Evolutionary conservation across 768 basidiomycete species (phyloP).

Genomic region (Lactarius hengduanensis): DNA sequence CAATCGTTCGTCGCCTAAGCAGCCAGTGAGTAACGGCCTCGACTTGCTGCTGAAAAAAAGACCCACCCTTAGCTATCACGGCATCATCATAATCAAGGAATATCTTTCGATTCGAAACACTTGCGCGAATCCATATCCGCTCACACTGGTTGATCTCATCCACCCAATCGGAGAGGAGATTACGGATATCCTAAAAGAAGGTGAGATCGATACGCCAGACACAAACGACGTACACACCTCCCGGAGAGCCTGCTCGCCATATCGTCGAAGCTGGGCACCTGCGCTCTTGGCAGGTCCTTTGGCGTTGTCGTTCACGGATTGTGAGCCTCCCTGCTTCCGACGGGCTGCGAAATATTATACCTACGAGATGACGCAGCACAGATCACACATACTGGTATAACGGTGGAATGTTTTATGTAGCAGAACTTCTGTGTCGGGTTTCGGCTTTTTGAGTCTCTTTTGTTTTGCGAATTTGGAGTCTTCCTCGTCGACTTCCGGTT

Average conservation of each 20-base stretch:
- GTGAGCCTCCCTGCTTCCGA: constrained; percentile 95
- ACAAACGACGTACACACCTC: constrained; percentile 55
- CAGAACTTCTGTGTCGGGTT: constrained; percentile 77
- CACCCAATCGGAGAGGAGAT: constrained; percentile 77
- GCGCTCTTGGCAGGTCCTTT: constrained; percentile 93
- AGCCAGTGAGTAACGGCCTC: neutral
- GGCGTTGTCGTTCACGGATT: constrained; percentile 87
- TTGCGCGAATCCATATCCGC: constrained; percentile 89
- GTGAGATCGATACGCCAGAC: constrained; percentile 4
- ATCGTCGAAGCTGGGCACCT: constrained; percentile 89
- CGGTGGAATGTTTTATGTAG: constrained; percentile 96
- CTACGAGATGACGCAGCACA: neutral
- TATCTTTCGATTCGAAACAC: constrained; percentile 79
- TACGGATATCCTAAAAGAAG: constrained; percentile 74
- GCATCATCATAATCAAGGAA: constrained; percentile 90
- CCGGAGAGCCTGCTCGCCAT: constrained; percentile 89
- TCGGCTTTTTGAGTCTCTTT: constrained; percentile 54
- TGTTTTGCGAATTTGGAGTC: constrained; percentile 36
- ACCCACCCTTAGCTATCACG: constrained; percentile 59
- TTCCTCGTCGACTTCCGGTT: constrained; percentile 44
- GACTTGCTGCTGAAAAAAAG: neutral
- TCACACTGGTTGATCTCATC: constrained; percentile 87
- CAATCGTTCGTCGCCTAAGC: constrained; percentile 64
- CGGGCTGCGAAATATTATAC: constrained; percentile 57
- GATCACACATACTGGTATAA: constrained; percentile 79